These are phyloP conservation scores for Penicillium soppii DNA, from an alignment of 495 filamentous ascomycete genomes.

Conservation along the genomic window DNA sequence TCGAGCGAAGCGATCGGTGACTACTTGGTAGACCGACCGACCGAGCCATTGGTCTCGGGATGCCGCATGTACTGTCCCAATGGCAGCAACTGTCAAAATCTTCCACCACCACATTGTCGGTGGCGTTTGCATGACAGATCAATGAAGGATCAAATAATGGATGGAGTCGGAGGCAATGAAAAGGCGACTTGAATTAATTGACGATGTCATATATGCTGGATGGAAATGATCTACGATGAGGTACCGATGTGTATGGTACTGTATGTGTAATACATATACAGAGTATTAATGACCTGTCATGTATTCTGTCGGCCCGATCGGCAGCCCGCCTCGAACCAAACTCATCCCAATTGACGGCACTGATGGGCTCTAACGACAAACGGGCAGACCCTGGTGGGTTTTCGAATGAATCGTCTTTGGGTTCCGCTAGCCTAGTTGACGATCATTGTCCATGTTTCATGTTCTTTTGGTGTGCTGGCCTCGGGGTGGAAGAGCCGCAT, in stretches of 20 bases:
- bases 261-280: not conserved
- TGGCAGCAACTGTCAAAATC: conserved; percentile 10
- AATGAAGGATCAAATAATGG: conserved; percentile 1
- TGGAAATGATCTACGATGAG: not conserved
- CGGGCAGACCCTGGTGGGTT: not conserved
- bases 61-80: conserved; percentile 11
- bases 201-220: not conserved
- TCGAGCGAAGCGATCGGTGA: conserved; percentile 68
- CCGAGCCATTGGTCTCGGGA: conserved; percentile 16
- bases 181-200: conserved; percentile 1
- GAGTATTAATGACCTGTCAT: not conserved
- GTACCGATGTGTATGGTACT: not conserved
- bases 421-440: not conserved
- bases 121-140: conserved; percentile 11
- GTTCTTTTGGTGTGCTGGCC: not conserved
- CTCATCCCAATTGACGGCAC: not conserved
- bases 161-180: not conserved
- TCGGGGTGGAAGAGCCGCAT: not conserved
- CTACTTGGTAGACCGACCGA: conserved; percentile 52
- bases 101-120: conserved; percentile 12
- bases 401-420: not conserved
- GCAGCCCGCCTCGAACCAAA: not conserved
- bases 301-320: conserved; percentile 15
- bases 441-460: not conserved
- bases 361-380: not conserved